Evolutionary conservation across 2,329 filamentous ascomycete genomes (phyloP).

Genomic region (Knoxdaviesia proteae): DNA sequence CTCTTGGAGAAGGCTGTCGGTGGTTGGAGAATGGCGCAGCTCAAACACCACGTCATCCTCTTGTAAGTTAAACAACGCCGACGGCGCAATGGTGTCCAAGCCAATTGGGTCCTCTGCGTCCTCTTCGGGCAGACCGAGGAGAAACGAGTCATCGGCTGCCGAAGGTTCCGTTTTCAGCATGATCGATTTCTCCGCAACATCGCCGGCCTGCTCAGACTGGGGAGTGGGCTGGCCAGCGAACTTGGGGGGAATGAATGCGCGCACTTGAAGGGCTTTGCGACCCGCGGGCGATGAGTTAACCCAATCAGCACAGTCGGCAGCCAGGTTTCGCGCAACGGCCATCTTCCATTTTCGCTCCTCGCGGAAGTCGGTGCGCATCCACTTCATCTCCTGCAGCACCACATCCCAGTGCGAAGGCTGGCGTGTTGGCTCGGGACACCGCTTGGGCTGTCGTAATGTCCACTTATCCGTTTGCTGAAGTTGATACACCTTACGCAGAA

Average conservation of each 20-base stretch:
- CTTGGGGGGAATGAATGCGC: slow-evolving; percentile 26
- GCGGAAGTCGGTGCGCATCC: slow-evolving; percentile 92
- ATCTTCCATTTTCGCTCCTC: slow-evolving; percentile 92
- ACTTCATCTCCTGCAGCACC: slow-evolving; percentile 77
- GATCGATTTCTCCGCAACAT: slow-evolving; percentile 5
- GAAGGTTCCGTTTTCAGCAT: slow-evolving; percentile 8
- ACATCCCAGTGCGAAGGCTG: slow-evolving; percentile 69
- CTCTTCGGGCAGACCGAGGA: slow-evolving; percentile 15
- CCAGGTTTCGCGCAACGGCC: slow-evolving; percentile 58
- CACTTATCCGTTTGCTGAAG: slow-evolving; percentile 82
- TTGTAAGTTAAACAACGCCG: slow-evolving; percentile 64
- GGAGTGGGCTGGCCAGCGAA: slow-evolving; percentile 6
- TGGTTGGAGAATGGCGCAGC: slow-evolving; percentile 50
- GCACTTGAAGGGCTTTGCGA: slow-evolving; percentile 47
- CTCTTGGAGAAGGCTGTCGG: slow-evolving; percentile 60
- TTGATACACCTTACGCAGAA: slow-evolving; percentile 71
- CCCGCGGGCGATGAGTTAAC: slow-evolving; percentile 42
- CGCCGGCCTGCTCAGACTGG: slow-evolving; percentile 8
- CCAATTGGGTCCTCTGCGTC: slow-evolving; percentile 9
- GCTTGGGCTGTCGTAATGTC: slow-evolving; percentile 77
- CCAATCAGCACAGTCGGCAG: slow-evolving; percentile 69
- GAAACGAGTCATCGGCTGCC: slow-evolving; percentile 22
- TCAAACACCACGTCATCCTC: slow-evolving; percentile 67
- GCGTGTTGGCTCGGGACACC: slow-evolving; percentile 59
- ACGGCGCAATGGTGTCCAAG: slow-evolving; percentile 38